These are phyloP conservation scores for Arabidopsis arenosa DNA, from an alignment of 345 rosid species.

Conservation along the genomic window DNA sequence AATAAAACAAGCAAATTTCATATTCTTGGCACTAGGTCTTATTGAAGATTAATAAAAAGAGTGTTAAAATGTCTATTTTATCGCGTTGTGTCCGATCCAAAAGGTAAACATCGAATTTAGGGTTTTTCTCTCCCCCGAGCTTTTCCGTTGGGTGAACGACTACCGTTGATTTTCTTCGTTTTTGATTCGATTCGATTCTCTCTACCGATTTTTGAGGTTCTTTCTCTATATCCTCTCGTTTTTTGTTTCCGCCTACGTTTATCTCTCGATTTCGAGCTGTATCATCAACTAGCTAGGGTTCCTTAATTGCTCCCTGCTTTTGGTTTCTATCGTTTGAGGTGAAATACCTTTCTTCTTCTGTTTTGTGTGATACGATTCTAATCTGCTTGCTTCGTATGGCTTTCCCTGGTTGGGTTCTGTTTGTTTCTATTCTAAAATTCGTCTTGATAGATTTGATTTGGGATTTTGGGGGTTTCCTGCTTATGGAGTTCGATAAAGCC, in stretches of 20 bases:
- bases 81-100: conserved; percentile 17
- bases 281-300: conserved; percentile 24
- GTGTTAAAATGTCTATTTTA: neutral
- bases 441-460: conserved; percentile 29
- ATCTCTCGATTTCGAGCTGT: conserved; percentile 31
- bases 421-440: conserved; percentile 17
- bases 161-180: conserved; percentile 38
- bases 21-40: neutral
- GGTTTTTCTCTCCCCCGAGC: conserved; percentile 43
- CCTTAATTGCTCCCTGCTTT: conserved; percentile 15
- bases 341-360: neutral
- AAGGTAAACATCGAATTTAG: conserved; percentile 33
- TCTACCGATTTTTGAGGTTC: conserved; percentile 43
- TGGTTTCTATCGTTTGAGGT: conserved; percentile 16
- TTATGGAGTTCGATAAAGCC: conserved; percentile 1
- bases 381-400: neutral
- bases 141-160: conserved; percentile 39
- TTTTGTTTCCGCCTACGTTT: neutral
- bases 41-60: neutral
- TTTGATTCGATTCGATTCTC: conserved; percentile 43
- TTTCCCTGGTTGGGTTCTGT: neutral
- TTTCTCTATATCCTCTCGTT: conserved; percentile 31
- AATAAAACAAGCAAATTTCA: neutral
- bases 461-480: conserved; percentile 30
- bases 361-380: neutral